A percentile compares a stretch with the other conserved stretches of the same genome.
Conservation (phyloP, 1,139 yeast genomes). For the Suhomyces panamericanus region DNA sequence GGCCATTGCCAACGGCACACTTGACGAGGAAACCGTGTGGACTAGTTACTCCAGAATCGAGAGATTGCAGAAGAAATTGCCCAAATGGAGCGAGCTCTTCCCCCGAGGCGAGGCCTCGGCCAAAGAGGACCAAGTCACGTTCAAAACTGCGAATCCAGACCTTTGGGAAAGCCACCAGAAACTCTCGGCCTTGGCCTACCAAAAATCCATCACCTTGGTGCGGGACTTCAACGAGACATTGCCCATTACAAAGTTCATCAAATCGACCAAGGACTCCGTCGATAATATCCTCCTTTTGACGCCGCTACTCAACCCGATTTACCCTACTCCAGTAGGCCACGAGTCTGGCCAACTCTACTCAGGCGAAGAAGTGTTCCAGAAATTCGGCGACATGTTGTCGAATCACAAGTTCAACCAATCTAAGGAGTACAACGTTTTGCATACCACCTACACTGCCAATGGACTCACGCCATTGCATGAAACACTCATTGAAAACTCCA, state of each 20-base stretch:
- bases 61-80: conserved; percentile 42
- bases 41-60: conserved; percentile 48
- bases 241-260: conserved; percentile 50
- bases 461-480: conserved; percentile 63
- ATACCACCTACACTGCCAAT: conserved; percentile 65
- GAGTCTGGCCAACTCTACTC: conserved; percentile 31
- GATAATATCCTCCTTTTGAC: conserved; percentile 52
- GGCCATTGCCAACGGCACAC: conserved; percentile 54
- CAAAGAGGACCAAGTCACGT: conserved; percentile 24
- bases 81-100: conserved; percentile 52
- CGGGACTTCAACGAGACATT: conserved; percentile 55
- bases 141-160: conserved; percentile 32
- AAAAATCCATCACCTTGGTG: conserved; percentile 54
- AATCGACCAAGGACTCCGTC: conserved; percentile 13
- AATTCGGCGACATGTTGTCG: conserved; percentile 45
- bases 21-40: conserved; percentile 48
- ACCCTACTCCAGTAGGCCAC: conserved; percentile 17
- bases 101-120: conserved; percentile 39
- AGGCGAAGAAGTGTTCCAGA: conserved; percentile 61
- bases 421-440: conserved; percentile 50
- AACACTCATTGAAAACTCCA: conserved; percentile 52
- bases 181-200: conserved; percentile 52
- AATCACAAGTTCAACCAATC: conserved; percentile 32
- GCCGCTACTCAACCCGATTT: conserved; percentile 52
- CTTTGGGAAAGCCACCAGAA: conserved; percentile 45